Conservation (phyloP, 176 grass and related monocot species). For the Oryza meridionalis region DNA sequence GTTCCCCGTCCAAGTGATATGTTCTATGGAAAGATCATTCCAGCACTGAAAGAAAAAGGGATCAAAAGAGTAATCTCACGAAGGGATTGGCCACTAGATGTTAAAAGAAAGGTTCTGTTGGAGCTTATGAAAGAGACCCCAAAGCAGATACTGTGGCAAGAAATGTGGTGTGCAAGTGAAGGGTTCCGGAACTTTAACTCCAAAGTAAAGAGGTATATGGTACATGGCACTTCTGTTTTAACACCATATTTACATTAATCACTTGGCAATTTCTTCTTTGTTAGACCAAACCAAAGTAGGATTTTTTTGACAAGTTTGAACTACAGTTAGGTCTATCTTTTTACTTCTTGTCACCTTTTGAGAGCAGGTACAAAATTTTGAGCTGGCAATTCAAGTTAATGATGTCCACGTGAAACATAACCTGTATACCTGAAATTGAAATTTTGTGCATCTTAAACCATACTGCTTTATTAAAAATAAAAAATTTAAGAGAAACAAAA, state of each 20-base stretch:
- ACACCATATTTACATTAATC: conserved; percentile 23
- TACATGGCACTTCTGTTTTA: conserved; percentile 35
- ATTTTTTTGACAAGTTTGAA: neutral
- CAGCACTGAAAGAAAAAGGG: conserved; percentile 97
- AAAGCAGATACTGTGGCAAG: conserved; percentile 87
- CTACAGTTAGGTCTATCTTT: no score
- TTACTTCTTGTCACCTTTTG: conserved; percentile 13
- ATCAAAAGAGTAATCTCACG: conserved; percentile 98
- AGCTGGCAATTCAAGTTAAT: neutral
- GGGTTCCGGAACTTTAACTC: conserved; percentile 89
- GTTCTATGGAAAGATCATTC: conserved; percentile 99
- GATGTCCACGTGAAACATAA: neutral
- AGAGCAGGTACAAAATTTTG: conserved; percentile 11
- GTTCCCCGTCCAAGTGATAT: conserved; percentile 93
- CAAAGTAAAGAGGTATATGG: conserved; percentile 84
- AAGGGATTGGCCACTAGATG: conserved; percentile 97
- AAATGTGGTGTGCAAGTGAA: conserved; percentile 97
- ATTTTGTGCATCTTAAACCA: conserved; percentile 13
- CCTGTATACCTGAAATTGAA: conserved; percentile 9
- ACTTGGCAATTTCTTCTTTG: conserved; percentile 14
- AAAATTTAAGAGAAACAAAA: neutral
- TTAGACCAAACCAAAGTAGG: conserved; percentile 34
- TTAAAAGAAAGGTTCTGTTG: conserved; percentile 91
- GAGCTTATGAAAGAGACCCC: conserved; percentile 99
- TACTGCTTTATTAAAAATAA: conserved; percentile 25